Evolutionary conservation across 2,329 filamentous ascomycete genomes (phyloP), one percentile per base, ranked within the genome.

Genomic region (Fusarium anguioides): DNA sequence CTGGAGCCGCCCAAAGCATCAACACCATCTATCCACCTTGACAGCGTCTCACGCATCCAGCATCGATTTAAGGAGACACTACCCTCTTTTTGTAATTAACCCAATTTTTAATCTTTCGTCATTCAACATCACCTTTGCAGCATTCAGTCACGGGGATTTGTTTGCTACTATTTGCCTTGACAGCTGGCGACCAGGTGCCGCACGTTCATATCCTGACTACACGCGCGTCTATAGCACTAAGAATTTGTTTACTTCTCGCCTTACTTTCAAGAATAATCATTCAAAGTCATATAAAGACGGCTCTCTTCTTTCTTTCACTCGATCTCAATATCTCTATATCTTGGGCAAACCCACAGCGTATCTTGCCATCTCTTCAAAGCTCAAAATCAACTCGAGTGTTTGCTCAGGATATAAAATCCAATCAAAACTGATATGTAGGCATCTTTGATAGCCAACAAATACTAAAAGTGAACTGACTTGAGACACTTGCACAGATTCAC

Each of bases 121-220:
- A 17, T 31, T 23, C 12, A 8, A 45, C 40, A 24, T 18, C 11
- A 10, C 12, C 18, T 24, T 14, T n/a, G 15, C 20, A 46, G 46
- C 15, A n/a, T 24, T 14, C 29, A 41, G 18, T n/a, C 27, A 12
- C 36, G 14, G 17, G n/a, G 35, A 37, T 33, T 53, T 39, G 41
- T 35, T 67, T 61, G 48, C 31, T 27, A 57, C 46, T 39, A 42
- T 42, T 37, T 46, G 27, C 18, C 49, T n/a, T 54, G 46, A 37
- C 64, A 66, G 55, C 54, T 68, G 64, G 29, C 33, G n/a, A 31
- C 48, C 64, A 61, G 60, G 53, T 68, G 64, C 44, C 54, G 29
- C 39, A 27, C 54, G 61, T 66, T 53, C 64, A 68, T 49, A 14
- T 55, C 42, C 50, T 18, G n/a, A 46, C 10, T 20, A 35, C 41